phyloP scores from a whole-genome alignment of 1,284 basidiomycete genomes.

The Malassezia pachydermatis region DNA sequence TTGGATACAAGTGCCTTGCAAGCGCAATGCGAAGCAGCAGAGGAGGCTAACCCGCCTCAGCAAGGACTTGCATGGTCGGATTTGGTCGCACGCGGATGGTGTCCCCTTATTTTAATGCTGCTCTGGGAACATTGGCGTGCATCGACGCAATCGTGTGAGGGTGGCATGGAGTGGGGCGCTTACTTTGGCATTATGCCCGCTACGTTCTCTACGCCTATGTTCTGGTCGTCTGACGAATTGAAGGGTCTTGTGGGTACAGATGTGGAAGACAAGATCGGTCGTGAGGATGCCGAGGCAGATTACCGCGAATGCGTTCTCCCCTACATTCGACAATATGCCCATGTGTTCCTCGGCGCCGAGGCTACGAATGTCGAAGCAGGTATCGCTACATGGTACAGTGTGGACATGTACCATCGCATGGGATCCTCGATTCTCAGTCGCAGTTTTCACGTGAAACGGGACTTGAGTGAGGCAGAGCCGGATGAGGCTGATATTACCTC shows the following conservation, averaged over 20 bases:
- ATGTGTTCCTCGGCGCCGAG: constrained; percentile 28
- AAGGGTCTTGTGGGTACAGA: constrained; percentile 70
- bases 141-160: neutral
- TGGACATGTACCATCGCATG: constrained; percentile 74
- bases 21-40: constrained; percentile 17
- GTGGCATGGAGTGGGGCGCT: constrained; percentile 23
- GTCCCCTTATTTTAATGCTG: constrained; percentile 77
- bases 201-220: constrained; percentile 78
- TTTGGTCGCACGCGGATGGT: constrained; percentile 58
- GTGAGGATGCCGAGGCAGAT: constrained; percentile 66
- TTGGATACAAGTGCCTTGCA: constrained; percentile 62
- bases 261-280: constrained; percentile 77
- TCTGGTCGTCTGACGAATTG: constrained; percentile 70
- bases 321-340: constrained; percentile 42
- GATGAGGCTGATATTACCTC: constrained; percentile 16
- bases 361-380: neutral
- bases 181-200: constrained; percentile 55
- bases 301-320: constrained; percentile 53
- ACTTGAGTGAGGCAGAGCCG: constrained; percentile 9
- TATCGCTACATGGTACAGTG: constrained; percentile 56
- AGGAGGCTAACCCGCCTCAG: constrained; percentile 5
- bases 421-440: constrained; percentile 87
- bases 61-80: constrained; percentile 16
- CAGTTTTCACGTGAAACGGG: constrained; percentile 61
- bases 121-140: constrained; percentile 68